These are phyloP conservation scores for Pseudogymnoascus sp. DNA, from an alignment of 2,329 filamentous ascomycete genomes.

Conservation along the genomic window DNA sequence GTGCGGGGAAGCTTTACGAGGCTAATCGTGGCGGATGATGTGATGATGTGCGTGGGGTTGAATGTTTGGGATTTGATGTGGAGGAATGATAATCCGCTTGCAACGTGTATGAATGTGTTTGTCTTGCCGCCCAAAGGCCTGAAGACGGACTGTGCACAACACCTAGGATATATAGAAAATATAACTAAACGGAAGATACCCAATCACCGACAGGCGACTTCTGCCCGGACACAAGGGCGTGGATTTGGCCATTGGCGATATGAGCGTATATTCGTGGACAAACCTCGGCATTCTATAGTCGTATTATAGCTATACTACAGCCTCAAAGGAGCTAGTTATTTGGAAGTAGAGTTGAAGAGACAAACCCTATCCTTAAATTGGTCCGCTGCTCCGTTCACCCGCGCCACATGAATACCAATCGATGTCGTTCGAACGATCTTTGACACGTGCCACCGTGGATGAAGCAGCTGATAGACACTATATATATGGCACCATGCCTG, in stretches of 20 bases:
- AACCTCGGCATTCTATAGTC: background rate
- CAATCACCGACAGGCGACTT: too few relatives aligned
- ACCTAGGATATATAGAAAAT: background rate
- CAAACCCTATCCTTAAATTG: background rate
- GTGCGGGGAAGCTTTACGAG: background rate
- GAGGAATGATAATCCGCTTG: background rate
- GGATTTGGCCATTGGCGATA: too few relatives aligned
- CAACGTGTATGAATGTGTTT: background rate
- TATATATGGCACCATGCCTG: background rate
- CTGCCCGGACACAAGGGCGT: too few relatives aligned
- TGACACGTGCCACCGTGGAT: background rate
- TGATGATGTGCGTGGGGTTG: background rate
- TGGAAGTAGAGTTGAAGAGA: background rate
- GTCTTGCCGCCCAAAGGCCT: background rate
- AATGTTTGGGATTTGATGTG: background rate
- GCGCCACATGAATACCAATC: background rate
- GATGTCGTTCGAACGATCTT: background rate
- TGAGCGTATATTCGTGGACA: too few relatives aligned
- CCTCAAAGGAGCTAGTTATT: background rate
- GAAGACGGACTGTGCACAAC: background rate
- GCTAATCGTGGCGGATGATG: background rate
- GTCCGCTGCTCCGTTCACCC: background rate
- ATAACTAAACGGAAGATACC: background rate
- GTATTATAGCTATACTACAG: too few relatives aligned
- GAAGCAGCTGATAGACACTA: background rate